Evolutionary conservation across 805 yeast species (phyloP).

Genomic region (Hanseniaspora jakobsenii): DNA sequence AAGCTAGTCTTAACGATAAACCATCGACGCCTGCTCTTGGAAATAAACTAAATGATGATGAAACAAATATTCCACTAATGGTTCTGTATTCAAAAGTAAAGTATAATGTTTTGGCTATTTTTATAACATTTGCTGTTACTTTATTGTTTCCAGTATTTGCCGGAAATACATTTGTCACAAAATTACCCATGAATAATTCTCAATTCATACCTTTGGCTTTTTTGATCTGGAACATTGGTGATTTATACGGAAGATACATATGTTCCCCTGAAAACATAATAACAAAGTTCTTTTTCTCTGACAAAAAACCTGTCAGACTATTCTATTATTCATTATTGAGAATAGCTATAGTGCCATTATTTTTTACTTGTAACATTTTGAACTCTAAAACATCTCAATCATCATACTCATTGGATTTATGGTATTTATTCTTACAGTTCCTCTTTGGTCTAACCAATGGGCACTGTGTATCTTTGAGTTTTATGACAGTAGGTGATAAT

Average conservation of each 20-base stretch:
- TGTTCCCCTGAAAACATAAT: slow-evolving; percentile 32
- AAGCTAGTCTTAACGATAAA: too few relatives aligned
- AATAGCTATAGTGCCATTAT: slow-evolving; percentile 53
- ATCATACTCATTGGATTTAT: slow-evolving; percentile 41
- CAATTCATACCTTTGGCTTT: slow-evolving; percentile 67
- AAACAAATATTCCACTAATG: slow-evolving; percentile 40
- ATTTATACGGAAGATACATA: slow-evolving; percentile 60
- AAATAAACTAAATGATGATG: slow-evolving; percentile 18
- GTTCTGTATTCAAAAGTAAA: slow-evolving; percentile 52
- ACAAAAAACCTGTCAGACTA: slow-evolving; percentile 25
- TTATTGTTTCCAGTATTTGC: slow-evolving; percentile 86
- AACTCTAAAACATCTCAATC: slow-evolving; percentile 15
- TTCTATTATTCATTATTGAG: slow-evolving; percentile 47
- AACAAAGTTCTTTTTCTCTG: slow-evolving; percentile 21
- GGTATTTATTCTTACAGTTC: slow-evolving; percentile 61
- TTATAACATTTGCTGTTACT: slow-evolving; percentile 61
- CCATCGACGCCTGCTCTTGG: slow-evolving; percentile 17
- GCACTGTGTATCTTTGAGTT: slow-evolving; percentile 64
- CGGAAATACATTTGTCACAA: slow-evolving; percentile 43
- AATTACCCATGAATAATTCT: slow-evolving; percentile 23
- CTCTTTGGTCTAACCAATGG: slow-evolving; percentile 82
- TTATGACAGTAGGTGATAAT: slow-evolving; percentile 58
- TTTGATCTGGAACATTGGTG: slow-evolving; percentile 83
- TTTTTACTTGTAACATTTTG: slow-evolving; percentile 37
- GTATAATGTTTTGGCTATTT: slow-evolving; percentile 55